These are phyloP conservation scores for Aspergillus texensis DNA, from an alignment of 2,329 filamentous ascomycete species.

Conservation along the genomic window DNA sequence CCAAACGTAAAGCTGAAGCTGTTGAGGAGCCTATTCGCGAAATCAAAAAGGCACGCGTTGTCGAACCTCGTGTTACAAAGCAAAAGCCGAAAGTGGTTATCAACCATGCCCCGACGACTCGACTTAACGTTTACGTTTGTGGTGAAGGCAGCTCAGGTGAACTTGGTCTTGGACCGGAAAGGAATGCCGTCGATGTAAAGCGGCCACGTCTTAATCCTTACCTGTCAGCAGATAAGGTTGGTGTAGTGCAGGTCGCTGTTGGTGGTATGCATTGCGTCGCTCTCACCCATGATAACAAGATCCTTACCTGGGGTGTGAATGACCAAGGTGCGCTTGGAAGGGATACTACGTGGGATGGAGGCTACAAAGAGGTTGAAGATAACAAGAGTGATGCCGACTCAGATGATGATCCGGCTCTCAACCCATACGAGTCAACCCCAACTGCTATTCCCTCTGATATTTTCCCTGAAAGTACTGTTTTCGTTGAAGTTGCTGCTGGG, in stretches of 20 bases:
- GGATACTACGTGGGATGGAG: slow-evolving; percentile 70
- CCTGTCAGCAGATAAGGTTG: slow-evolving; percentile 58
- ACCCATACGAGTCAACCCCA: slow-evolving; percentile 59
- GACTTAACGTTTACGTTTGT: slow-evolving; percentile 75
- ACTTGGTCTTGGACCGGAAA: slow-evolving; percentile 72
- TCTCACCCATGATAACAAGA: slow-evolving; percentile 77
- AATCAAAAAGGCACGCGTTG: slow-evolving; percentile 34
- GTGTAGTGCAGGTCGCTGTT: slow-evolving; percentile 74
- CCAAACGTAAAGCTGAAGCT: slow-evolving; percentile 38
- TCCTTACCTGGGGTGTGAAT: slow-evolving; percentile 86
- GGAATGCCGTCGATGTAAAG: slow-evolving; percentile 71
- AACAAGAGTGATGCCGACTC: slow-evolving; percentile 41
- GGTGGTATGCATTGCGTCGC: slow-evolving; percentile 82
- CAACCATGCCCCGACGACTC: slow-evolving; percentile 61
- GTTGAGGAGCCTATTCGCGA: slow-evolving; percentile 30
- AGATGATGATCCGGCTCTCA: slow-evolving; percentile 55
- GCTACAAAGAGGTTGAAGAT: slow-evolving; percentile 56
- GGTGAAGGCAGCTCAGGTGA: slow-evolving; percentile 81
- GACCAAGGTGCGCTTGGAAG: slow-evolving; percentile 80
- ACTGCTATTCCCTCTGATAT: slow-evolving; percentile 50
- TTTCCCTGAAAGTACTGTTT: slow-evolving; percentile 58
- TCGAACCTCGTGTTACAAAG: slow-evolving; percentile 32
- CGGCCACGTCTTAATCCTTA: slow-evolving; percentile 70
- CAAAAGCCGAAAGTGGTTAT: slow-evolving; percentile 51
- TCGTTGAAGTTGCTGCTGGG: slow-evolving; percentile 60